A percentile compares a stretch with the other conserved stretches of the same genome.
These are phyloP conservation scores for Selaginella tamariscina DNA, from an alignment of 75 land plant species.

Conservation along the genomic window DNA sequence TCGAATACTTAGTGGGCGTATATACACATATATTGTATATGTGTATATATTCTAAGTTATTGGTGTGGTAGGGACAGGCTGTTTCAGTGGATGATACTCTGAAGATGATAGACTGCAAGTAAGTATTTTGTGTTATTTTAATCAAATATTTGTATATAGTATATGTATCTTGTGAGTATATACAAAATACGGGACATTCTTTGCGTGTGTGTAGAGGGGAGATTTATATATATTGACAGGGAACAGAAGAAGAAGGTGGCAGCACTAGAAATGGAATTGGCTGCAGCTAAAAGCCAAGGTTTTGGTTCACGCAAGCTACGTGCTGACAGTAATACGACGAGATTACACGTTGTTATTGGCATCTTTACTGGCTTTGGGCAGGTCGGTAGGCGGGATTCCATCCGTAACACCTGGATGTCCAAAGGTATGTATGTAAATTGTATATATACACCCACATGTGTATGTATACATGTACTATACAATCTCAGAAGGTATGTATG, in stretches of 20 bases:
- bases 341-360: neutral
- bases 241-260: slow-evolving; percentile 43
- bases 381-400: neutral
- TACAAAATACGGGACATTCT: neutral
- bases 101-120: slow-evolving; percentile 10
- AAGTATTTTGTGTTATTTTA: neutral
- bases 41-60: no score
- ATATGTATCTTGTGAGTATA: no score
- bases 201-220: neutral
- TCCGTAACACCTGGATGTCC: slow-evolving; percentile 8
- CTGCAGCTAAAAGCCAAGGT: slow-evolving; percentile 40
- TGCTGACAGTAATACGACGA: neutral
- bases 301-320: neutral
- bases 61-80: neutral
- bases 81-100: slow-evolving; percentile 10
- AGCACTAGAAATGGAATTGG: slow-evolving; percentile 40
- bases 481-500: no score
- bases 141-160: no score
- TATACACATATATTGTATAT: no score
- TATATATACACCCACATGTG: no score
- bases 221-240: neutral
- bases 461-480: no score
- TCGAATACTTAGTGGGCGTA: no score
- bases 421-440: neutral
- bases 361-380: slow-evolving; percentile 5